Conservation (phyloP, 2,329 filamentous ascomycete genomes). For the Colletotrichum salicis region DNA sequence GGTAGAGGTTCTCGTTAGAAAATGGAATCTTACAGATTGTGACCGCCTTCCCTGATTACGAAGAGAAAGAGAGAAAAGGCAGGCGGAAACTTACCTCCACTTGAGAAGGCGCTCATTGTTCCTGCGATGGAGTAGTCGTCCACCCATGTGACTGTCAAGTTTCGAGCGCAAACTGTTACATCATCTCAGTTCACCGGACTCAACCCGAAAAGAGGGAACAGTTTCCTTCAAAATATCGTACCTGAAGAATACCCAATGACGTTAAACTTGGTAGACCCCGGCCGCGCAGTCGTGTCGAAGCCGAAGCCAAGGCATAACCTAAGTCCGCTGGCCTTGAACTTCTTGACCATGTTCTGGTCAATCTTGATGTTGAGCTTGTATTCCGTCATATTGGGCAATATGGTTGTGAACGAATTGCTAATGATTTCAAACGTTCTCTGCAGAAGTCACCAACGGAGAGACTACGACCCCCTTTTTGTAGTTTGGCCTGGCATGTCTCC, state of each 20-base stretch:
- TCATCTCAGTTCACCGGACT: not conserved
- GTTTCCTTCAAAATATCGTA: not conserved
- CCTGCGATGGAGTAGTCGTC: conserved; percentile 6
- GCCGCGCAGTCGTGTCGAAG: conserved; percentile 6
- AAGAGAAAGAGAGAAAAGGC: no score
- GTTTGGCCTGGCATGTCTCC: not conserved
- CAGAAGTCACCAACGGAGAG: not conserved
- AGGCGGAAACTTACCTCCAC: not conserved
- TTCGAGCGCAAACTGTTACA: not conserved
- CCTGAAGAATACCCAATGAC: conserved; percentile 13
- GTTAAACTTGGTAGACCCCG: conserved; percentile 11
- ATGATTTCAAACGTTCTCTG: not conserved
- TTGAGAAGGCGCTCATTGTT: conserved; percentile 8
- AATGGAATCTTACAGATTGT: no score
- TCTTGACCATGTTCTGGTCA: not conserved
- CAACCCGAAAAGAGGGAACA: not conserved
- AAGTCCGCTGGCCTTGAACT: conserved; percentile 1
- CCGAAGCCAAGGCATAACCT: conserved; percentile 12
- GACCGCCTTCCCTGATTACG: no score
- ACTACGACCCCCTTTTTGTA: not conserved
- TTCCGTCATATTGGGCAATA: not conserved
- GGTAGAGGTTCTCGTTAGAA: not conserved
- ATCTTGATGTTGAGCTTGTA: conserved; percentile 7
- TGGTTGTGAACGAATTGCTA: not conserved
- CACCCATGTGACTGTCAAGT: not conserved